Conservation (phyloP, 371 early-diverging fungal species). For the Conidiobolus incongruus region DNA sequence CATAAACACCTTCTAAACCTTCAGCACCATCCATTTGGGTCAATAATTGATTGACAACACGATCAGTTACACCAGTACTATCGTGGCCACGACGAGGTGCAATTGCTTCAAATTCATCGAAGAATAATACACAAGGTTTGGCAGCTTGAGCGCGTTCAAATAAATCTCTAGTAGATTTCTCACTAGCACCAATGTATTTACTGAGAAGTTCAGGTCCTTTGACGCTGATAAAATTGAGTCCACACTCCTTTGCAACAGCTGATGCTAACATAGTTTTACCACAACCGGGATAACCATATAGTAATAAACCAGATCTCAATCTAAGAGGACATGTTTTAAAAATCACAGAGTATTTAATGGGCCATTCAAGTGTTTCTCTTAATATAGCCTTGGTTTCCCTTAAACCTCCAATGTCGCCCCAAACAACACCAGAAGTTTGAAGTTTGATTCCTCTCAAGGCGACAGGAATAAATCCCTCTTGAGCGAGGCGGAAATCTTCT, state of each 20-base stretch:
- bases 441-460: slow-evolving; percentile 61
- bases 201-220: slow-evolving; percentile 92
- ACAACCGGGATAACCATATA: slow-evolving; percentile 90
- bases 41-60: slow-evolving; percentile 90
- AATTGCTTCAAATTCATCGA: slow-evolving; percentile 96
- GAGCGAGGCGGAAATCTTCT: slow-evolving; percentile 46
- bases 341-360: slow-evolving; percentile 73
- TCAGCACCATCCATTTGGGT: slow-evolving; percentile 95
- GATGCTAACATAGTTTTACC: slow-evolving; percentile 88
- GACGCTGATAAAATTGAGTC: slow-evolving; percentile 83
- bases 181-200: slow-evolving; percentile 93
- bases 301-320: slow-evolving; percentile 69
- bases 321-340: slow-evolving; percentile 72
- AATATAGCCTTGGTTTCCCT: slow-evolving; percentile 53
- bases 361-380: slow-evolving; percentile 86
- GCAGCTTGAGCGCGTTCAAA: slow-evolving; percentile 85
- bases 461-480: slow-evolving; percentile 56
- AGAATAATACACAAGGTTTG: slow-evolving; percentile 75
- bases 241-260: slow-evolving; percentile 80
- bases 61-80: slow-evolving; percentile 79
- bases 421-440: slow-evolving; percentile 48
- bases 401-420: slow-evolving; percentile 81
- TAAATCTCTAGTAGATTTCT: slow-evolving; percentile 68
- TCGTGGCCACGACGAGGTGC: slow-evolving; percentile 79
- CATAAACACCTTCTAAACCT: slow-evolving; percentile 71